Conservation (phyloP, 345 rosid genomes). For the Gossypium mustelinum region DNA sequence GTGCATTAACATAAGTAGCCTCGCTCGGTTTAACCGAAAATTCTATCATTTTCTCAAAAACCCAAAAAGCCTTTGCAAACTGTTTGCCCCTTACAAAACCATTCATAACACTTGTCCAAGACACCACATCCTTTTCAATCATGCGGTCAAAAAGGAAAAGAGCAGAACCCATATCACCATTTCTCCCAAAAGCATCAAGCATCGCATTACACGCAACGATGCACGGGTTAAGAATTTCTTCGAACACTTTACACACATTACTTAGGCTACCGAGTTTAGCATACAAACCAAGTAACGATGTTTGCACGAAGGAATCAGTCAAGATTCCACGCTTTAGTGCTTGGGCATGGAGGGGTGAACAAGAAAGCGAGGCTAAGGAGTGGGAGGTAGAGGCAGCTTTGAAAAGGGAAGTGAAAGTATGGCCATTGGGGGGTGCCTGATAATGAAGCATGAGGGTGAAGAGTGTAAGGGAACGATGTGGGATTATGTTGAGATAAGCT, state of each 20-base stretch:
- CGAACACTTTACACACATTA: conserved; percentile 48
- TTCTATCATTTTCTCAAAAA: conserved; percentile 45
- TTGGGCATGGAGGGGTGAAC: conserved; percentile 51
- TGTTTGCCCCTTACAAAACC: conserved; percentile 47
- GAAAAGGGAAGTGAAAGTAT: conserved; percentile 69
- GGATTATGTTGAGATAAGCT: conserved; percentile 47
- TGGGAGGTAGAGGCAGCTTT: conserved; percentile 43
- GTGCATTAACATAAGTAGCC: conserved; percentile 54
- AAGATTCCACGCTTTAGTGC: conserved; percentile 44
- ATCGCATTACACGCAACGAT: conserved; percentile 47
- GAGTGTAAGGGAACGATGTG: conserved; percentile 35
- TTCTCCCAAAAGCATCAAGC: conserved; percentile 60
- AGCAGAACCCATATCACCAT: conserved; percentile 53
- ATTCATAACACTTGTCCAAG: conserved; percentile 68
- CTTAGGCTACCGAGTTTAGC: conserved; percentile 25
- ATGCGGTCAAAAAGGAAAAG: conserved; percentile 39
- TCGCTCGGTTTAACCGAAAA: conserved; percentile 49
- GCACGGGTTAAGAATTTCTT: conserved; percentile 46
- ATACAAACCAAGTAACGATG: conserved; percentile 49
- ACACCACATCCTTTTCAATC: conserved; percentile 52
- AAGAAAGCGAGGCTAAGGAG: conserved; percentile 21
- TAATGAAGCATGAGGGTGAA: conserved; percentile 58
- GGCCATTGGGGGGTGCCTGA: conserved; percentile 37
- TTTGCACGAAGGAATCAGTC: conserved; percentile 46
- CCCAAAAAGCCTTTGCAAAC: conserved; percentile 36